phyloP scores from a whole-genome alignment of 768 basidiomycete genomes.

The Boletus rubropictus region DNA sequence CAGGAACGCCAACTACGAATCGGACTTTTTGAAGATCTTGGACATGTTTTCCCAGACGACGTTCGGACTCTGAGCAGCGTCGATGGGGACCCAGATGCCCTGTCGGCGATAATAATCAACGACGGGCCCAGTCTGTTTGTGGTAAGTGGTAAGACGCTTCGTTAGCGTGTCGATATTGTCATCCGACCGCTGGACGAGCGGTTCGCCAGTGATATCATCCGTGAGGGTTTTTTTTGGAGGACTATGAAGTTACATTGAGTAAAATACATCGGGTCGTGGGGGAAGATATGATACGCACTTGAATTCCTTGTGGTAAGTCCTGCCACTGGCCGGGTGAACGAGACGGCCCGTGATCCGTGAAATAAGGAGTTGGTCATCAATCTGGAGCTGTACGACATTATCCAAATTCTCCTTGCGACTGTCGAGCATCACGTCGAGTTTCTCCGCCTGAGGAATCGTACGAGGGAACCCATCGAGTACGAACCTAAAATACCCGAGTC shows the following conservation, averaged over 20 bases:
- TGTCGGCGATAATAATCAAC: slow-evolving; percentile 93
- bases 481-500: slow-evolving; percentile 50
- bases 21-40: slow-evolving; percentile 48
- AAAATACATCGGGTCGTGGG: slow-evolving; percentile 5
- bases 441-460: slow-evolving; percentile 93
- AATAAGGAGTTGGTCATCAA: slow-evolving; percentile 92
- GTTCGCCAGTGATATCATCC: slow-evolving; percentile 94
- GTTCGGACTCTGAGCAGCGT: slow-evolving; percentile 88
- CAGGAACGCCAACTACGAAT: slow-evolving; percentile 11
- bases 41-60: slow-evolving; percentile 86
- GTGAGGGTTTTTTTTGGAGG: slow-evolving; percentile 94
- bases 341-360: slow-evolving; percentile 96
- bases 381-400: slow-evolving; percentile 86
- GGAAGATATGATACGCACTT: slow-evolving; percentile 49
- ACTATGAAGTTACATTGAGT: slow-evolving; percentile 39
- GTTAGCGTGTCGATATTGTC: slow-evolving; percentile 94
- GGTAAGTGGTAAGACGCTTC: slow-evolving; percentile 86
- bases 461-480: slow-evolving; percentile 99
- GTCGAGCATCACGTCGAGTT: slow-evolving; percentile 87
- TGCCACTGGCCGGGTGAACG: slow-evolving; percentile 82
- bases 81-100: slow-evolving; percentile 84
- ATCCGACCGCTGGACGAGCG: slow-evolving; percentile 93
- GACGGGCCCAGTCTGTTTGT: slow-evolving; percentile 91
- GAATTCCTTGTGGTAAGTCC: slow-evolving; percentile 95
- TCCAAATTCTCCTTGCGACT: slow-evolving; percentile 82